Conservation (phyloP, 345 rosid genomes). For the Aethionema arabicum region DNA sequence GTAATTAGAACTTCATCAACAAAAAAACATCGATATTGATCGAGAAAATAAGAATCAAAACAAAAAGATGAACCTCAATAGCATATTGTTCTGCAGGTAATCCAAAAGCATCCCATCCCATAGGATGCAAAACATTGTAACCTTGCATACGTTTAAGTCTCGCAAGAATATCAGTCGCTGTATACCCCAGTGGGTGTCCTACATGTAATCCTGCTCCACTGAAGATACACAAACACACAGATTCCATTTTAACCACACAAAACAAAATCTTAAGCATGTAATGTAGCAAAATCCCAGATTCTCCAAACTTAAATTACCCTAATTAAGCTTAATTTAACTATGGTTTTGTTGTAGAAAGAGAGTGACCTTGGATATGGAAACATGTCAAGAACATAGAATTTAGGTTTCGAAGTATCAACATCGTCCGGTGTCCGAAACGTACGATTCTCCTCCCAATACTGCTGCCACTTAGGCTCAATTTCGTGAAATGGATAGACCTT, state of each 20-base stretch:
- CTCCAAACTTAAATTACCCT: conserved; percentile 13
- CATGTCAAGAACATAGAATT: conserved; percentile 97
- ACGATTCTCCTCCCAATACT: conserved; percentile 67
- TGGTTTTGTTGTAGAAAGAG: background rate
- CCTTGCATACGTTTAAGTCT: conserved; percentile 92
- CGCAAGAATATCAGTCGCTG: conserved; percentile 90
- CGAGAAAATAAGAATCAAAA: background rate
- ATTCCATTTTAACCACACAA: conserved; percentile 9
- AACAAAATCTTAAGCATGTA: background rate
- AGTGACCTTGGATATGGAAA: conserved; percentile 97
- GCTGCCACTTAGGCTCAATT: conserved; percentile 95
- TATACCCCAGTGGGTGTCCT: conserved; percentile 94
- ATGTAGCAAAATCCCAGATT: conserved; percentile 2
- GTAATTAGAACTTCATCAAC: conserved; percentile 13
- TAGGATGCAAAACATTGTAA: conserved; percentile 89
- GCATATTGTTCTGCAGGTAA: conserved; percentile 98
- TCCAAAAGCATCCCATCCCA: conserved; percentile 99
- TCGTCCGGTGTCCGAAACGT: conserved; percentile 87
- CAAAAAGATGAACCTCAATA: conserved; percentile 58
- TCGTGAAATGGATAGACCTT: conserved; percentile 84
- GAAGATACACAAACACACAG: conserved; percentile 22
- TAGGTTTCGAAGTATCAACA: conserved; percentile 76
- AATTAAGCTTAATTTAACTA: background rate
- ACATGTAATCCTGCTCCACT: conserved; percentile 99
- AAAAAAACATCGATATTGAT: background rate